Base-by-base conservation (phyloP, 179 eudicot genomes). In the Heliamphora pulchella region DNA sequence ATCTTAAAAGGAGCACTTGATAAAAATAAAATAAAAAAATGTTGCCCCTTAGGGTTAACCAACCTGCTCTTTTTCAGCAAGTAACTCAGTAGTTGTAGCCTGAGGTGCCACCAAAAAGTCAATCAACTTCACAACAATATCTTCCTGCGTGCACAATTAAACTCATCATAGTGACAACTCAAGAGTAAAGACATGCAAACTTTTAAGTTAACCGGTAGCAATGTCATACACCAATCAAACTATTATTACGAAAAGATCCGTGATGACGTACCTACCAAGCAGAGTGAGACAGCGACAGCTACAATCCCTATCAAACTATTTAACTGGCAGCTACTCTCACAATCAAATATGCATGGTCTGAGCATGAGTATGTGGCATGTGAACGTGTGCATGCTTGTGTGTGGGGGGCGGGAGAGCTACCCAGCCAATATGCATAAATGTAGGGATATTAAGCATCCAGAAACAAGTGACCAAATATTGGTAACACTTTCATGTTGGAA, bases 21-120 rank as follows among this genome's bases (percentile, higher is more conserved):
- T 64, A 76, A 17, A 3, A 39, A 39, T 51, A 66, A 17, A 6
- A 8, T 18, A 4, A 15, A n/a, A 5, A 0, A 18, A 67, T 39
- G 71, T 41, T 65, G 71, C 71, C 69, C 44, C 20, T 18, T 48
- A 48, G 39, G 43, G 53, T 18, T 15, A 75, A 81, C 82, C 59
- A 79, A 92, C 99, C 99, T 90, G 96, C 44, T 94, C 97, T 81
- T 96, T 90, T 68, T 92, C 99, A 43, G 98, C 89, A 81, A 94
- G 98, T 74, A 90, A 80, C 69, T 88, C 96, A 8, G 88, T 80
- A 68, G 96, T 90, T 0, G 96, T 94, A 72, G 96, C 89, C 85
- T 94, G 91, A 85, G 99, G 99, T 55, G 92, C 90, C 83, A 84
- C 85, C 94, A 96, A 85, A 85, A 96, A 96, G 48, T 94, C 96